These are phyloP conservation scores for Daldinia vernicosa DNA, from an alignment of 495 filamentous ascomycete genomes.

Conservation along the genomic window DNA sequence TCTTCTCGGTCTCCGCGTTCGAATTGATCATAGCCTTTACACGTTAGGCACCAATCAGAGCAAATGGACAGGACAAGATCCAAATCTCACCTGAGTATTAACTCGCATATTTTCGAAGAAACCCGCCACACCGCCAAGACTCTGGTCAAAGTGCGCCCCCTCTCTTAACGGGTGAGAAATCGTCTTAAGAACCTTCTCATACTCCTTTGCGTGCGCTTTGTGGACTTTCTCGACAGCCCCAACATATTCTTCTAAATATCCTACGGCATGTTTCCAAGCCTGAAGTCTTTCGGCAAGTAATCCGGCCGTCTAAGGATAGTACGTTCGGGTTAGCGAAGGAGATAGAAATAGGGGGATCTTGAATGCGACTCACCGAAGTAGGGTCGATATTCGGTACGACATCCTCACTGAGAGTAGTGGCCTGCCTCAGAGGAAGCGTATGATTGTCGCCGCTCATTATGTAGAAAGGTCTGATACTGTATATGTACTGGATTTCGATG, in stretches of 20 bases:
- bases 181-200: slow-evolving; percentile 93
- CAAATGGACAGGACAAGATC: not conserved
- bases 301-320: slow-evolving; percentile 66
- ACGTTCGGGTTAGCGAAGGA: slow-evolving; percentile 21
- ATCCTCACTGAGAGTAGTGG: slow-evolving; percentile 62
- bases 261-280: slow-evolving; percentile 95
- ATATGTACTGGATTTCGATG: not conserved
- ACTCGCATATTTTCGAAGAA: slow-evolving; percentile 92
- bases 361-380: slow-evolving; percentile 67
- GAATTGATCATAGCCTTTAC: slow-evolving; percentile 79
- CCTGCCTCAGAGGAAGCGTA: slow-evolving; percentile 65
- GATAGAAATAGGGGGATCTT: slow-evolving; percentile 19
- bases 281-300: slow-evolving; percentile 84
- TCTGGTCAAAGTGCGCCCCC: slow-evolving; percentile 90
- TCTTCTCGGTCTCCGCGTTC: slow-evolving; percentile 88
- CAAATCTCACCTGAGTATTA: slow-evolving; percentile 77
- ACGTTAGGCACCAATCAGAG: slow-evolving; percentile 15
- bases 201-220: slow-evolving; percentile 87
- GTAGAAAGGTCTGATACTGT: not conserved
- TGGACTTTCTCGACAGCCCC: slow-evolving; percentile 82
- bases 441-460: slow-evolving; percentile 50
- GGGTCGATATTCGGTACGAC: slow-evolving; percentile 82
- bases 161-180: slow-evolving; percentile 86
- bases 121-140: slow-evolving; percentile 80
- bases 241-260: slow-evolving; percentile 90